Base-by-base conservation (phyloP, 106 monocot species). In the Platanthera zijinensis region DNA sequence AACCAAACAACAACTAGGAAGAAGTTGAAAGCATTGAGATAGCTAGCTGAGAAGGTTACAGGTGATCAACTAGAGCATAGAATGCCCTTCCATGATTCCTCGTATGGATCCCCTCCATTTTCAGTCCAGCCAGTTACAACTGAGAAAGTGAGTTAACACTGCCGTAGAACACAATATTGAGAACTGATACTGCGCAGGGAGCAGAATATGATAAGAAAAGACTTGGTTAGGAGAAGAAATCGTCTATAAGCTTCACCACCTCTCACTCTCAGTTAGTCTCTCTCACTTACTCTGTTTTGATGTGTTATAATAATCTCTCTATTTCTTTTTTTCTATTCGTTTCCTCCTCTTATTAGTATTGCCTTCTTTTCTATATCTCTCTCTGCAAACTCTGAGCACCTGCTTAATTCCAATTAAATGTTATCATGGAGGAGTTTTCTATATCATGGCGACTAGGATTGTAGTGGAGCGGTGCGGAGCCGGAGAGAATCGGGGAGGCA, bases 51-150 rank as follows among this genome's bases (percentile, higher is more conserved):
- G 19, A 18, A 10, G 22, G 79, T 79, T 66, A 85, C 85, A 15
- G 85, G 52, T 51, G 82, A 82, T 25, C 25, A 25, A 28, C 79
- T 82, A 28, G 79, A 76, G 73, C 82, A 85, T 47, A 62, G 73
- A 53, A 85, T 73, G 48, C 85, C 85, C 76, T 73, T 85, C 82
- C 82, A 85, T 67, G 79, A 79, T 50, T 79, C 63, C n/a, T 76
- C 78, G 67, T 79, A 85, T 15, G 85, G 85, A 69, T 85, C 85
- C 18, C 76, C 79, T 28, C 82, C 82, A n/a, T 50, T 85, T 19
- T 70, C 28, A 28, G 52, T 82, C 85, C 82, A 85, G 15, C 82
- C 85, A 5, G 75, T 79, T 14, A 39, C 39, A 85, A 52, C 76
- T 82, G 85, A 48, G 22, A 9, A 49, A 82, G 61, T 12, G 76